These are phyloP conservation scores for Endothia cerciana DNA, from an alignment of 2,329 filamentous ascomycete species.

Conservation along the genomic window DNA sequence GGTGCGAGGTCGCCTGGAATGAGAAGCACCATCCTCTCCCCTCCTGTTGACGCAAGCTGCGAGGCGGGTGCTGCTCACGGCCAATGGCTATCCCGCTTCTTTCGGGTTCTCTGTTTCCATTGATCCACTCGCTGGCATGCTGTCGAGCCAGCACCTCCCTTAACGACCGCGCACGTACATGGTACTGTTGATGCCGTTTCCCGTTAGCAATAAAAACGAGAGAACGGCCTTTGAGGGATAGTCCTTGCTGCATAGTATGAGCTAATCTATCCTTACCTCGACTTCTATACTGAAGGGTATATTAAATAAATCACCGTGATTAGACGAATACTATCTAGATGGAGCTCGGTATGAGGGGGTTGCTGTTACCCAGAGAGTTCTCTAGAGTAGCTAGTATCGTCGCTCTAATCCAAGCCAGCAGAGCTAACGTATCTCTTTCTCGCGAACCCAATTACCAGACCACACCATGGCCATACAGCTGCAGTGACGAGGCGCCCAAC, in stretches of 20 bases:
- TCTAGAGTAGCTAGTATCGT: not conserved
- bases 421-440: not conserved
- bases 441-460: not conserved
- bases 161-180: no score
- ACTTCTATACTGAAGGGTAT: not conserved
- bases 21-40: not conserved
- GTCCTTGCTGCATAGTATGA: not conserved
- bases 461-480: not conserved
- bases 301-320: not conserved
- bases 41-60: not conserved
- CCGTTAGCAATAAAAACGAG: no score
- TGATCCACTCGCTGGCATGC: not conserved
- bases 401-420: not conserved
- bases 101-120: slow-evolving; percentile 3
- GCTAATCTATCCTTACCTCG: not conserved
- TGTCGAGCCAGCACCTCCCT: not conserved
- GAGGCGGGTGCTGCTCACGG: not conserved
- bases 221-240: no score
- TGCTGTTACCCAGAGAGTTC: no score
- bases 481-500: not conserved
- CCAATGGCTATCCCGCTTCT: not conserved
- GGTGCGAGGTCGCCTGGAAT: not conserved
- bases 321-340: not conserved
- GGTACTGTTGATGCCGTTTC: no score
- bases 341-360: not conserved